phyloP scores from a whole-genome alignment of 2,329 filamentous ascomycete species.

The Talaromyces verruculosus region DNA sequence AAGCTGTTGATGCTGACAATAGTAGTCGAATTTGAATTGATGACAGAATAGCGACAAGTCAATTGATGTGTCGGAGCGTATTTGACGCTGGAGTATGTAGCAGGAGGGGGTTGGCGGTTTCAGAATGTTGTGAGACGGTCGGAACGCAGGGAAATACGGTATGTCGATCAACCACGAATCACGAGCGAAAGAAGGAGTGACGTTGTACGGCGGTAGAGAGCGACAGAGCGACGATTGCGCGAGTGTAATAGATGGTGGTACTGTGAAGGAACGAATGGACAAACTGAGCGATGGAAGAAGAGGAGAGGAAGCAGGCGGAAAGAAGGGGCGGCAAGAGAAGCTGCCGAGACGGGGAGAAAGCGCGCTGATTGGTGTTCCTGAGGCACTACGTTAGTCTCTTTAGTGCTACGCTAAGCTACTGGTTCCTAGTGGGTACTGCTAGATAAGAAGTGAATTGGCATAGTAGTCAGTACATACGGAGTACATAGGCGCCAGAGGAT shows the following conservation, averaged over 20 bases:
- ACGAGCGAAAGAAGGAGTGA: neutral
- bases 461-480: no score
- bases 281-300: neutral
- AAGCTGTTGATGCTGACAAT: neutral
- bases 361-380: constrained; percentile 2
- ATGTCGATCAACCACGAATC: constrained; percentile 4
- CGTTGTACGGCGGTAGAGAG: neutral
- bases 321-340: constrained; percentile 5
- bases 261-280: neutral
- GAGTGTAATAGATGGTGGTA: neutral
- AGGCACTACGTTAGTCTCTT: neutral
- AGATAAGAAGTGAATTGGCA: neutral
- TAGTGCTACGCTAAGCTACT: neutral
- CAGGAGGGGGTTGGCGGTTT: constrained; percentile 18
- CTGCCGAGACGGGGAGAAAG: constrained; percentile 5
- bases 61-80: neutral
- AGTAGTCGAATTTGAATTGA: neutral
- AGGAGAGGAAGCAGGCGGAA: neutral
- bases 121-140: constrained; percentile 19
- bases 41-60: neutral
- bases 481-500: neutral
- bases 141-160: neutral
- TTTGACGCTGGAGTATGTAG: neutral
- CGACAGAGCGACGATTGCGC: constrained; percentile 2
- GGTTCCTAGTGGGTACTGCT: neutral